Percentiles rank a stretch among this genome's conserved stretches.
phyloP scores from a whole-genome alignment of 2,329 filamentous ascomycete species.

The Trichoderma asperellum region DNA sequence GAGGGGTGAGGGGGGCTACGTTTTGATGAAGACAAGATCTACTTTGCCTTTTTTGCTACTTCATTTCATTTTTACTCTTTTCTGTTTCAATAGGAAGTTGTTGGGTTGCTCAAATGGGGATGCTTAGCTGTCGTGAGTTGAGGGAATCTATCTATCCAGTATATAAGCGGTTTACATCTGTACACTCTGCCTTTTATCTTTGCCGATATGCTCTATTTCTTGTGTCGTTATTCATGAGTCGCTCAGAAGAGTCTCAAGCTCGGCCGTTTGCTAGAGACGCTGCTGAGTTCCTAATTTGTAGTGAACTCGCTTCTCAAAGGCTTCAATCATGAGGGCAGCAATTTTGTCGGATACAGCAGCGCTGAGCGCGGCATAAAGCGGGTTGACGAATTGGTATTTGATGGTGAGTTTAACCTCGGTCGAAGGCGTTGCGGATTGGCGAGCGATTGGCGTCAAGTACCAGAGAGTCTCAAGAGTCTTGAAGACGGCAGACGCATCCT shows the following conservation, averaged over 20 bases:
- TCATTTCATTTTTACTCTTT: constrained; percentile 3
- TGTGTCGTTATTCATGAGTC: constrained; percentile 12
- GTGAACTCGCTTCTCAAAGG: constrained; percentile 82
- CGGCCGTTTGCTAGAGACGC: constrained; percentile 9
- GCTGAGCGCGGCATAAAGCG: constrained; percentile 83
- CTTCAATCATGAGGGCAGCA: constrained; percentile 85
- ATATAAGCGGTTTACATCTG: not conserved
- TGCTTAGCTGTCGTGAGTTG: constrained; percentile 30
- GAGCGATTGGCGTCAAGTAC: constrained; percentile 58
- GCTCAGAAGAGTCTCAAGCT: not conserved
- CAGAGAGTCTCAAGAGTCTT: constrained; percentile 71
- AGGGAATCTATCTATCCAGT: constrained; percentile 1
- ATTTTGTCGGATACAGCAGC: constrained; percentile 81
- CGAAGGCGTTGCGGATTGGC: constrained; percentile 34
- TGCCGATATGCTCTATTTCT: not conserved
- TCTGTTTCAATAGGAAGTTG: constrained; percentile 27
- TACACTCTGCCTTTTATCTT: not conserved
- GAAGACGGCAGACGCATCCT: constrained; percentile 58
- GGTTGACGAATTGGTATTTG: constrained; percentile 83
- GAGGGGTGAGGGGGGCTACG: not conserved
- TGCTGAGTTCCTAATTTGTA: constrained; percentile 41
- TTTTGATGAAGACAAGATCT: constrained; percentile 22
- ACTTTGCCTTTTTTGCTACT: not conserved
- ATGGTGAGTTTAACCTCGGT: constrained; percentile 79
- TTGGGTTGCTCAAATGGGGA: constrained; percentile 30